These are phyloP conservation scores for Penicillium nordicum DNA, from an alignment of 2,329 filamentous ascomycete genomes.

Conservation along the genomic window DNA sequence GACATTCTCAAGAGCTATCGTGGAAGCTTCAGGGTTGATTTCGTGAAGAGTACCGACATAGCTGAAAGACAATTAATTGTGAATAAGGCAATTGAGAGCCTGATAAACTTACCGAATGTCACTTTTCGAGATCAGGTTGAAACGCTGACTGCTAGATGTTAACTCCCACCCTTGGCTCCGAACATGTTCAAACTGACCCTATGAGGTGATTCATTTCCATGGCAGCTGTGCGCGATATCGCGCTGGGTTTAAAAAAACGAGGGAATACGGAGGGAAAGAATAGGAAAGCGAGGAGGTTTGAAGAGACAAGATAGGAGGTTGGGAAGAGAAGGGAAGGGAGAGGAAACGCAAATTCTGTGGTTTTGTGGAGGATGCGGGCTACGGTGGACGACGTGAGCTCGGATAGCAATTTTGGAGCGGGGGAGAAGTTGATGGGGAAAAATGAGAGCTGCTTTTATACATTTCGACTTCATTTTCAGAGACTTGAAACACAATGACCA, in stretches of 20 bases:
- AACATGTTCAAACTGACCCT: constrained; percentile 40
- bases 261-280: constrained; percentile 21
- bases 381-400: constrained; percentile 34
- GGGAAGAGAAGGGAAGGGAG: constrained; percentile 24
- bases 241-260: constrained; percentile 25
- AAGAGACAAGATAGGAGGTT: constrained; percentile 7
- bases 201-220: constrained; percentile 52
- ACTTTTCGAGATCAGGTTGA: constrained; percentile 95
- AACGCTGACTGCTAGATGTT: constrained; percentile 67
- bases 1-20: constrained; percentile 95
- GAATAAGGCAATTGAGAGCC: constrained; percentile 16
- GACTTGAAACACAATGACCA: constrained; percentile 51
- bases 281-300: constrained; percentile 18
- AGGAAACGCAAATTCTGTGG: constrained; percentile 28
- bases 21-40: constrained; percentile 96
- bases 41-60: constrained; percentile 95
- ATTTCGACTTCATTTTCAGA: neutral
- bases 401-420: constrained; percentile 26
- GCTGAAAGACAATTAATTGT: constrained; percentile 52
- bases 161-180: constrained; percentile 33
- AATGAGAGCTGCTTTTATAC: constrained; percentile 7
- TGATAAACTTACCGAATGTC: constrained; percentile 75
- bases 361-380: constrained; percentile 34
- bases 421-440: constrained; percentile 9
- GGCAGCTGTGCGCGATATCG: constrained; percentile 30